Conservation (phyloP, 768 basidiomycete species). For the Podaxis mareebaensis region DNA sequence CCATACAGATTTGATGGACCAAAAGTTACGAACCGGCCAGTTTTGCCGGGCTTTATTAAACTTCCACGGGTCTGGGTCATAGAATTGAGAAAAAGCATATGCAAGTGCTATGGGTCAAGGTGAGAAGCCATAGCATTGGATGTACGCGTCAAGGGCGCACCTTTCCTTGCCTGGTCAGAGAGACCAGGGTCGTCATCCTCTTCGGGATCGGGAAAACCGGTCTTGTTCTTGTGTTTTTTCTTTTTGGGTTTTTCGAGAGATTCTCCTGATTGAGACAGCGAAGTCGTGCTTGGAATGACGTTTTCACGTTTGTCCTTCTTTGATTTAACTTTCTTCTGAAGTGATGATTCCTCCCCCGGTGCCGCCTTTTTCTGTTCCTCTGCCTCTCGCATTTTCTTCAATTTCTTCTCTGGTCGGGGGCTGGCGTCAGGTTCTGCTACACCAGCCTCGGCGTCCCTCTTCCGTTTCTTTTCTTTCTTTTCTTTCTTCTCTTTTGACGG, state of each 20-base stretch:
- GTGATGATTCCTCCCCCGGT: neutral
- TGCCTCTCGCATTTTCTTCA: neutral
- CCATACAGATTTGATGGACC: slow-evolving; percentile 49
- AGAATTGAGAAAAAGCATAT: slow-evolving; percentile 59
- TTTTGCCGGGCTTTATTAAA: slow-evolving; percentile 77
- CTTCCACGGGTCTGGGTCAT: slow-evolving; percentile 57
- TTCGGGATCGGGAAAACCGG: slow-evolving; percentile 44
- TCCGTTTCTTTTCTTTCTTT: slow-evolving; percentile 23
- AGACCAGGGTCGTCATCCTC: slow-evolving; percentile 28
- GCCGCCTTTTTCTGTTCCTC: neutral
- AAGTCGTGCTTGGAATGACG: neutral
- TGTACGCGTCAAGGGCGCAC: slow-evolving; percentile 24
- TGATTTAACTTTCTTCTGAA: neutral
- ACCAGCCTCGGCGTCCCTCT: slow-evolving; percentile 17
- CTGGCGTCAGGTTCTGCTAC: slow-evolving; percentile 9
- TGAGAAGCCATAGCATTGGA: neutral
- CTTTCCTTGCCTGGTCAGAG: slow-evolving; percentile 42
- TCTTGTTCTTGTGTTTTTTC: slow-evolving; percentile 44
- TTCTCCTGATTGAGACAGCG: neutral
- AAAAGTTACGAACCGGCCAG: slow-evolving; percentile 70
- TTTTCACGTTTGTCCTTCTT: neutral
- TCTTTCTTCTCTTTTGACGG: slow-evolving; percentile 13
- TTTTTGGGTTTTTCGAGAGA: slow-evolving; percentile 17
- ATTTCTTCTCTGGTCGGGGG: slow-evolving; percentile 17
- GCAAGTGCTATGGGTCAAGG: slow-evolving; percentile 34